Evolutionary conservation across 2,329 filamentous ascomycete genomes (phyloP), one percentile per base, ranked within the genome.

Genomic region (Colletotrichum truncatum): DNA sequence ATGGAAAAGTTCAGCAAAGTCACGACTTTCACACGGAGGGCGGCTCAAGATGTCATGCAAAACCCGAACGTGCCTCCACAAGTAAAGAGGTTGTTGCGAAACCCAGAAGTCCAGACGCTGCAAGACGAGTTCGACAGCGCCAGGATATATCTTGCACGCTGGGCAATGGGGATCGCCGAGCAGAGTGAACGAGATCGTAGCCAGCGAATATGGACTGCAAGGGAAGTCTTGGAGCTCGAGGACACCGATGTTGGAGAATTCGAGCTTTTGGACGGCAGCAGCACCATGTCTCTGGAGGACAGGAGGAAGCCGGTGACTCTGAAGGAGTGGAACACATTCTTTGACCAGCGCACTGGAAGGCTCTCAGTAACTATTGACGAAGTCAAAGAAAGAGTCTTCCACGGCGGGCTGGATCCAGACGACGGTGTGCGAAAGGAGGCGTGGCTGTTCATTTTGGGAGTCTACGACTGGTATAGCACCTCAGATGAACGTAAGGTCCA

Each of bases 131-230:
- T 98, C 72, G 97, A 99, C 81, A 97, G 94, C 72, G 96, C 97
- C 4, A 88, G 96, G 69, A 85, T 99, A 65, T 99, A 99, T 74
- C 85, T 99, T 38, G 96, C 96, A 21, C 87, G 96, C 68, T 99
- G 96, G 96, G 96, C 96, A 3, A 98, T 99, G 96, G 94, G 94
- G 7, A 97, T 99, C 69, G 94, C 96, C 0, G 97, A 99, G 76
- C 96, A 99, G 80, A 95, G 94, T 72, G 96, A 99, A 74, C 86
- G 89, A 38, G 96, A 99, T 72, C 85, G 91, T 23, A 92, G 89
- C 54, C 91, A 94, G 76, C 85, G 94, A 48, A 94, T 97, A 73
- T 99, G 94, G 92, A 98, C 94, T 0, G 95, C 93, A 1, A 90
- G 90, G 69, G 96, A 99, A 78, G 91, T 98, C 4, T 84, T 98